Evolutionary conservation across 1,284 basidiomycete species (phyloP), one percentile per base, ranked within the genome.

Genomic region (Moesziomyces sp.): DNA sequence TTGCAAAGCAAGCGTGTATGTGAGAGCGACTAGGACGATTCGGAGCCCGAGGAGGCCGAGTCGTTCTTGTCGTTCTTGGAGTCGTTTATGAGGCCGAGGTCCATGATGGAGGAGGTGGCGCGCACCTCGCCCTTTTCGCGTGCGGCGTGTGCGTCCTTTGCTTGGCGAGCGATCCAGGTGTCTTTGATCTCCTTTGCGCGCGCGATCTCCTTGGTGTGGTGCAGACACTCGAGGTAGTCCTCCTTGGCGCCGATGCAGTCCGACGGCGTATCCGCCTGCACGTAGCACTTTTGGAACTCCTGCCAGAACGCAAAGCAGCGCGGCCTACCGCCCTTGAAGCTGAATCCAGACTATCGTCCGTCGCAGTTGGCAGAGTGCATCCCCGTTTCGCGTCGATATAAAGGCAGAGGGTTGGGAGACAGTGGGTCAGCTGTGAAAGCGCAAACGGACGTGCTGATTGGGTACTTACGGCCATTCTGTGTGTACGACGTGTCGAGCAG

Each of bases 241-340:
- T 92, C 92, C 68, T 89, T 90, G 74, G 90, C 90, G 18, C 87
- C 85, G 18, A 88, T 85, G 85, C 94, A 97, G 80, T 93, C 87
- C 47, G 86, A 85, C 1, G 93, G 93, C 48, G 87, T 87, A 74
- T 95, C 93, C 50, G 94, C 89, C 63, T 89, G 87, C 10, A 91
- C 91, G 84, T 97, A 97, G 86, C 94, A 97, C 91, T 97, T 85
- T 50, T 85, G 83, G 78, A 86, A 86, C 60, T 86, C 85, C 78
- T 95, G 93, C 94, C 94, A 97, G 86, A 92, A 93, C 7, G 89
- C 88, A 85, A 95, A 95, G 87, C 94, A 97, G 80, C 93, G 89
- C 76, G 93, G 91, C 80, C 91, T 90, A 89, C 90, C 90, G 83
- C 90, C 90, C 67, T 87, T 86, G 84, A 88, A 89, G 64, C 90